Evolutionary conservation across 192 early-diverging fungal species (phyloP).

Genomic region (Spizellomyces punctatus): DNA sequence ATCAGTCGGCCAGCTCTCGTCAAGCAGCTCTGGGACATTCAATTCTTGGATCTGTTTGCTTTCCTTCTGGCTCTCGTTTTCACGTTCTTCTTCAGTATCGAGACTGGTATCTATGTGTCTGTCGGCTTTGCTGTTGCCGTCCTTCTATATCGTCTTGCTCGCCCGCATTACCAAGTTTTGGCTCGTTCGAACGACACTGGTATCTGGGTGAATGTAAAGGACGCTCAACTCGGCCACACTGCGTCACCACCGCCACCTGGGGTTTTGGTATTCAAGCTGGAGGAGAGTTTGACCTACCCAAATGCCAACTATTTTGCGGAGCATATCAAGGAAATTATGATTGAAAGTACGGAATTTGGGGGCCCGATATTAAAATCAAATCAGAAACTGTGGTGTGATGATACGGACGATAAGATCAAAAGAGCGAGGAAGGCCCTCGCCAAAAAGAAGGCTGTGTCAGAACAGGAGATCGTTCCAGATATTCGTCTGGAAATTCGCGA

Average conservation of each 20-base stretch:
- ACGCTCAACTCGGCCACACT: not conserved
- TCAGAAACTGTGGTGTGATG: constrained; percentile 44
- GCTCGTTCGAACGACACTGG: constrained; percentile 30
- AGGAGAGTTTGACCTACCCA: constrained; percentile 67
- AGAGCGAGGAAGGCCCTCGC: not conserved
- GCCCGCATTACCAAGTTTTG: constrained; percentile 62
- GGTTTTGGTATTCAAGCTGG: constrained; percentile 69
- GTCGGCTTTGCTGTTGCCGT: constrained; percentile 73
- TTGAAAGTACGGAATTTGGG: constrained; percentile 30
- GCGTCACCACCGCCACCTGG: constrained; percentile 50
- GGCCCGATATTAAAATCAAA: constrained; percentile 4
- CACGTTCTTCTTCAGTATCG: constrained; percentile 68
- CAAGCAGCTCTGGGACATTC: constrained; percentile 64
- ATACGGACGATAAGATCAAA: constrained; percentile 32
- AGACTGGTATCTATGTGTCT: constrained; percentile 80
- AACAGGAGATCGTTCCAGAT: not conserved
- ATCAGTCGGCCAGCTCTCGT: constrained; percentile 64
- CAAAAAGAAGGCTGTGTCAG: not conserved
- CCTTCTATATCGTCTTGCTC: constrained; percentile 78
- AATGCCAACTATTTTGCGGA: constrained; percentile 60
- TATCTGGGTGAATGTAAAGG: constrained; percentile 36
- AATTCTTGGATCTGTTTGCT: constrained; percentile 54
- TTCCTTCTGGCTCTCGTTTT: constrained; percentile 58
- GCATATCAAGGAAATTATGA: constrained; percentile 29
- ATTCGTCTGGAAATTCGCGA: not conserved